Percentiles rank a stretch among this genome's conserved stretches.
phyloP scores from a whole-genome alignment of 1,284 basidiomycete species.

The Microbotryum silenes-acaulis region DNA sequence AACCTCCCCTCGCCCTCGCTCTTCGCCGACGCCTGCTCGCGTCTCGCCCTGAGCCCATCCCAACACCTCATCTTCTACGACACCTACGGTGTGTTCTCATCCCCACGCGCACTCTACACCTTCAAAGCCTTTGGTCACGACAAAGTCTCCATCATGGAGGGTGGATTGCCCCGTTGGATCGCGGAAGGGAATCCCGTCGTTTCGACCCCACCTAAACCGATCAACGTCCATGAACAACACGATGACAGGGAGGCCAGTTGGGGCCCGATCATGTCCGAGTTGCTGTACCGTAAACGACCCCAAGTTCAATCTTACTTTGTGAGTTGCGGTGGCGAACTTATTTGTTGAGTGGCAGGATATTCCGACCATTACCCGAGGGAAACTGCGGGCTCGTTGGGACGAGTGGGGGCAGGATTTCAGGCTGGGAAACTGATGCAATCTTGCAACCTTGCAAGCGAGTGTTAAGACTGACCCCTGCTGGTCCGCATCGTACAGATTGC shows the following conservation, averaged over 20 bases:
- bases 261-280: conserved; percentile 15
- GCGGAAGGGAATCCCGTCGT: conserved; percentile 61
- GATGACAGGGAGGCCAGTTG: neutral
- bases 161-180: conserved; percentile 78
- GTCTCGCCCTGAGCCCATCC: conserved; percentile 61
- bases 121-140: conserved; percentile 81
- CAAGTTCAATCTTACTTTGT: conserved; percentile 27
- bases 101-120: conserved; percentile 83
- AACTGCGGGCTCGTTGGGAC: neutral
- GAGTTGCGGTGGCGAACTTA: conserved; percentile 5
- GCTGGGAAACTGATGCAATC: too few relatives aligned
- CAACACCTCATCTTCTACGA: conserved; percentile 90
- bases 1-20: conserved; percentile 74
- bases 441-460: neutral
- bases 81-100: conserved; percentile 74
- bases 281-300: conserved; percentile 20
- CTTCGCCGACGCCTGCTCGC: conserved; percentile 72
- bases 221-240: conserved; percentile 16
- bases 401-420: neutral
- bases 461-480: neutral
- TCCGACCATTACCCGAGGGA: too few relatives aligned
- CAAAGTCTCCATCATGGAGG: conserved; percentile 76
- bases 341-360: too few relatives aligned
- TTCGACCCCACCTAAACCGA: conserved; percentile 15
- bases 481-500: neutral